phyloP scores from a whole-genome alignment of 257 asterid genomes.

The Ophiorrhiza pumila region DNA sequence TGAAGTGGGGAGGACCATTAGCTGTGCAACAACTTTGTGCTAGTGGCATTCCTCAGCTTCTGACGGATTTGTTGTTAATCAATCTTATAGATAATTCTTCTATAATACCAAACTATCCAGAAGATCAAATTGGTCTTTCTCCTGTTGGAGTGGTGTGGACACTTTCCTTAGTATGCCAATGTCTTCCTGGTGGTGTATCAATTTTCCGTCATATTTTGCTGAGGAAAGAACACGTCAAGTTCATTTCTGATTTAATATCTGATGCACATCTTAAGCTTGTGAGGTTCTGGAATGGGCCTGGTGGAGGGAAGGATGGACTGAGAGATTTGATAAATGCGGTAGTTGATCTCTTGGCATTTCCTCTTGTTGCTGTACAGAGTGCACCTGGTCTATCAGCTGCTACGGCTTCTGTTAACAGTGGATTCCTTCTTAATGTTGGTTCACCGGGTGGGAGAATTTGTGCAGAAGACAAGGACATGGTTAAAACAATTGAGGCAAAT shows the following conservation, averaged over 20 bases:
- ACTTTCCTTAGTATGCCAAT: constrained; percentile 79
- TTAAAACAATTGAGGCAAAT: constrained; percentile 73
- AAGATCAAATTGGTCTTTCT: constrained; percentile 67
- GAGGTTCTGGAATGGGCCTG: constrained; percentile 78
- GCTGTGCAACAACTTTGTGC: constrained; percentile 97
- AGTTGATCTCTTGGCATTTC: constrained; percentile 87
- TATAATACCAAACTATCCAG: constrained; percentile 30
- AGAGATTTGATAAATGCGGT: constrained; percentile 72
- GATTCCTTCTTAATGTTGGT: constrained; percentile 87
- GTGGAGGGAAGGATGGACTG: constrained; percentile 86
- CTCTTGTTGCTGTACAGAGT: constrained; percentile 86
- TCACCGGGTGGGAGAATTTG: constrained; percentile 94
- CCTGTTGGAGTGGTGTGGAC: constrained; percentile 92
- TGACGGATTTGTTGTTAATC: constrained; percentile 73
- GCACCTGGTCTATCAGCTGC: constrained; percentile 78
- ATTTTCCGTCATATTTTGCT: constrained; percentile 83
- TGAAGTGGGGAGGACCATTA: constrained; percentile 95
- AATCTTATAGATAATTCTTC: constrained; percentile 42
- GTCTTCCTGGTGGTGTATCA: constrained; percentile 88
- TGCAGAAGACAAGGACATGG: constrained; percentile 91
- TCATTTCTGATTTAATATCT: constrained; percentile 63
- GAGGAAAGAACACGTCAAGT: constrained; percentile 63
- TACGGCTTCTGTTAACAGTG: constrained; percentile 94
- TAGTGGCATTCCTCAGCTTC: constrained; percentile 91
- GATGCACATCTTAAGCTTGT: constrained; percentile 76